phyloP scores from a whole-genome alignment of 306 rosid genomes.

The Rosa rugosa region DNA sequence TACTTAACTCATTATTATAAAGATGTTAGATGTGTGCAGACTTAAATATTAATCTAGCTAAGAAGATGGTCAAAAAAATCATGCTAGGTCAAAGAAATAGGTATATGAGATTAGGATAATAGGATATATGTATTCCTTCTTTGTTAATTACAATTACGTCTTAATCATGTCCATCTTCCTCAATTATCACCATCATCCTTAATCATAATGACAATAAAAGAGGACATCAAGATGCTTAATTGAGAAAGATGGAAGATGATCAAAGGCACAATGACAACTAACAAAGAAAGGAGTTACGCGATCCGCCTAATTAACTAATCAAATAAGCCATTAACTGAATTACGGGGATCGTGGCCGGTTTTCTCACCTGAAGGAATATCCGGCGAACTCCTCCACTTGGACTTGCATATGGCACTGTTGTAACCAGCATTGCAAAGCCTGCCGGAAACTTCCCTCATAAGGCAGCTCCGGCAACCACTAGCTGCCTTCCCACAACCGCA shows the following conservation, averaged over 20 bases:
- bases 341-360: not conserved
- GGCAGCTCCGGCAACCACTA: conserved; percentile 51
- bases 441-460: conserved; percentile 55
- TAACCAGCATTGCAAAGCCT: conserved; percentile 48
- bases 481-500: conserved; percentile 58
- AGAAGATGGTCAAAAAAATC: not conserved
- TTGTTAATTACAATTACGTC: not conserved
- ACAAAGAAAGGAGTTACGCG: not conserved
- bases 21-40: not conserved
- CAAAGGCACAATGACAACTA: not conserved
- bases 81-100: conserved; percentile 1
- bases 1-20: not conserved
- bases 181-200: not conserved
- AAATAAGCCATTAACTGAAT: not conserved
- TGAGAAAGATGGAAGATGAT: not conserved
- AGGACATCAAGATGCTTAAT: not conserved
- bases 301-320: not conserved
- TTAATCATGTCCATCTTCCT: not conserved
- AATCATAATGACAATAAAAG: not conserved
- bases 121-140: not conserved
- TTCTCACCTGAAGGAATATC: conserved; percentile 63
- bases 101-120: not conserved
- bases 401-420: conserved; percentile 68
- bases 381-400: conserved; percentile 67
- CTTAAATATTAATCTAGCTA: not conserved